Percentiles rank a stretch among this genome's conserved stretches.
Conservation (phyloP, 352 stramenopile genomes). For the Phytophthora fragariae region DNA sequence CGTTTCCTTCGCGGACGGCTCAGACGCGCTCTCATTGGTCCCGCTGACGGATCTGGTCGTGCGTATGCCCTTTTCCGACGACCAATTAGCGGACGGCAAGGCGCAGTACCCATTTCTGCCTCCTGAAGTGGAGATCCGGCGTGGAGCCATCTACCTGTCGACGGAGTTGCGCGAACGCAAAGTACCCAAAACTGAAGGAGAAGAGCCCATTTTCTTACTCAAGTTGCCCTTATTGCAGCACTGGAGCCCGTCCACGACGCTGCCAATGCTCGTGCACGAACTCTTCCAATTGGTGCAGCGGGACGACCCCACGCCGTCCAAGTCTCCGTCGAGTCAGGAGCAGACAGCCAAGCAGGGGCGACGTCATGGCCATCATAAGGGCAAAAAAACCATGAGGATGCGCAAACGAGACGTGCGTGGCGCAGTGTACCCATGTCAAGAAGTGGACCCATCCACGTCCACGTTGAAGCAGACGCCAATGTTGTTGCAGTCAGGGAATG, state of each 20-base stretch:
- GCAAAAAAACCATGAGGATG: conserved; percentile 62
- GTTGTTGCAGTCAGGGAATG: conserved; percentile 72
- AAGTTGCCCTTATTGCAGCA: conserved; percentile 61
- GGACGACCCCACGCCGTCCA: conserved; percentile 50
- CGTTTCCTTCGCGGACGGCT: conserved; percentile 77
- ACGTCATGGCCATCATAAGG: neutral
- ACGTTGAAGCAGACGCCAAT: conserved; percentile 66
- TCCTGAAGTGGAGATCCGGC: conserved; percentile 54
- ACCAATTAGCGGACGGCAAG: conserved; percentile 34
- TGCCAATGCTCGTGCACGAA: conserved; percentile 76
- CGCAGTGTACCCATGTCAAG: conserved; percentile 72
- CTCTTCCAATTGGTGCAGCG: conserved; percentile 71
- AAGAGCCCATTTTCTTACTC: conserved; percentile 46
- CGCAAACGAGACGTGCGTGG: conserved; percentile 75
- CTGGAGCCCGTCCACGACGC: conserved; percentile 82
- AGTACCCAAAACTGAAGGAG: conserved; percentile 12
- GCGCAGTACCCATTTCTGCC: conserved; percentile 71
- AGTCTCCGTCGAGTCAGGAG: conserved; percentile 15
- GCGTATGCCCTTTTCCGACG: conserved; percentile 61
- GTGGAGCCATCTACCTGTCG: conserved; percentile 62
- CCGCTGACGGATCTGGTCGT: conserved; percentile 66
- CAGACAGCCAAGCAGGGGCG: conserved; percentile 9
- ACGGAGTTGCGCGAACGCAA: conserved; percentile 52
- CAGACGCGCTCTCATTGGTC: conserved; percentile 68
- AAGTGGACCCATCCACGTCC: conserved; percentile 66